Conservation (phyloP, 441 rosid species). For the Codiaeum variegatum region DNA sequence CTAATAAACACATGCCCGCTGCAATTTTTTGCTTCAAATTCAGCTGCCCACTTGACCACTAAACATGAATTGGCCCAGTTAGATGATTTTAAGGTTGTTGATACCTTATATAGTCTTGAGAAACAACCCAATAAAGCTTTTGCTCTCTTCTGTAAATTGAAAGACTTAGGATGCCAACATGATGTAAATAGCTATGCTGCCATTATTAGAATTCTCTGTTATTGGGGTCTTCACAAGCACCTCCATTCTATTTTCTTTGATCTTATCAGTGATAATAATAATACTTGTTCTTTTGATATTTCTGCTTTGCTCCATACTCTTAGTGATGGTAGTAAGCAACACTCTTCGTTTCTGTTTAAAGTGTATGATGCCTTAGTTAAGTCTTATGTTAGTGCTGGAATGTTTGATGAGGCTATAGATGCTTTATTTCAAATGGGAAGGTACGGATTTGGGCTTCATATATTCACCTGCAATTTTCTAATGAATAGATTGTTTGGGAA, state of each 20-base stretch:
- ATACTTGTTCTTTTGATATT: conserved; percentile 33
- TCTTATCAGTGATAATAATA: conserved; percentile 22
- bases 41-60: neutral
- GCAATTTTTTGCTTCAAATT: neutral
- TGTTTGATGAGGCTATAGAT: conserved; percentile 62
- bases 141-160: conserved; percentile 35
- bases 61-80: neutral
- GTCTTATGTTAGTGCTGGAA: conserved; percentile 41
- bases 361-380: conserved; percentile 50
- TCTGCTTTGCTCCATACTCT: conserved; percentile 40
- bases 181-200: conserved; percentile 47
- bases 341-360: conserved; percentile 23
- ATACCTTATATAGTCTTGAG: conserved; percentile 12
- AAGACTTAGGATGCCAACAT: conserved; percentile 28
- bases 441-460: conserved; percentile 35
- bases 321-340: conserved; percentile 22
- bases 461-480: conserved; percentile 59
- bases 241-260: conserved; percentile 40
- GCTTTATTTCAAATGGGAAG: conserved; percentile 37
- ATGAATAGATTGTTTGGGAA: conserved; percentile 47
- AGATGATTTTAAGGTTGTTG: conserved; percentile 7
- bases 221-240: conserved; percentile 36
- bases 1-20: neutral
- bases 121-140: conserved; percentile 27
- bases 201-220: conserved; percentile 41